Evolutionary conservation across 2,329 filamentous ascomycete genomes (phyloP), one percentile per base, ranked within the genome.

Genomic region (Fusarium fujikuroi): DNA sequence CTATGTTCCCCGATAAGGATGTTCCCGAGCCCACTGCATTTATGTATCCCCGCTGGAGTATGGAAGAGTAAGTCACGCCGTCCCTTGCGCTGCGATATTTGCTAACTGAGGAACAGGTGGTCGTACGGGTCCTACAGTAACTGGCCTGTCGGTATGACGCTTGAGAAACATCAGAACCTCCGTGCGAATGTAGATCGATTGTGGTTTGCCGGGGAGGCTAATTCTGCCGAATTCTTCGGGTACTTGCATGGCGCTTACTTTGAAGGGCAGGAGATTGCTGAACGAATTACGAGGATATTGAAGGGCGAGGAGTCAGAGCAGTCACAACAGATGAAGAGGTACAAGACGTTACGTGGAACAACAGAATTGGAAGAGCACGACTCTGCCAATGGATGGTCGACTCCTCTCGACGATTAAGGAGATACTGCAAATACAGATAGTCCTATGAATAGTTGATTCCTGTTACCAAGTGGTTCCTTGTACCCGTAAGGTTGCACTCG

Each of bases 141-240:
- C 77, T 93, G 91, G 91, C 91, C 91, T 0, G 81, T 86, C 0
- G 88, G 88, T 2, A 89, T 89, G 47, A 90, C 88, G 0, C 82
- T 93, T 0, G 88, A 92, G 76, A 88, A 86, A 82, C 91, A 93
- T 72, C 87, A 92, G 77, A 92, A 93, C 71, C 82, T 93, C 12
- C 87, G 91, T 2, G 89, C 90, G 14, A 92, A 92, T 66, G 80
- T 91, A 0, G 85, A 85, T 9, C 80, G 89, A 2, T 77, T 93
- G 7, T 92, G 87, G 83, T 93, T 92, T 70, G 90, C 91, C 0
- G 91, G 91, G 0, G 91, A 93, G 76, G 88, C 87, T 4, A 91
- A 87, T 2, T 91, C 87, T 43, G 85, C 89, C 0, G 84, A 89
- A 73, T 92, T 91, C 77, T 92, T 87, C 79, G 91, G 91, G 0